Conservation (phyloP, 805 yeast genomes). For the Candida tibetensis region DNA sequence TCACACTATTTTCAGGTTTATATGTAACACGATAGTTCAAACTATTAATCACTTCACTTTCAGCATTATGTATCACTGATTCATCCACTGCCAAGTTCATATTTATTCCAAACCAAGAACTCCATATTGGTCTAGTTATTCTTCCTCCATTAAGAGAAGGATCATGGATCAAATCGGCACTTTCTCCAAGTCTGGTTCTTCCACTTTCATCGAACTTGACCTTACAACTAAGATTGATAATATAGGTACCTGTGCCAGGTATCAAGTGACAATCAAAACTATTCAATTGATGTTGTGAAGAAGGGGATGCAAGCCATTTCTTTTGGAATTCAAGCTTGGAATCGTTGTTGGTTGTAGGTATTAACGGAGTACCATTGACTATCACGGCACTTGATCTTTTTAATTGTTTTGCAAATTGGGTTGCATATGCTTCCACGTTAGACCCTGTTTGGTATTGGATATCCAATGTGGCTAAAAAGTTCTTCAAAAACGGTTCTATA, state of each 20-base stretch:
- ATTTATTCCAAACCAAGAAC: constrained; percentile 69
- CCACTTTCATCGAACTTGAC: constrained; percentile 79
- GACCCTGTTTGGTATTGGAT: constrained; percentile 29
- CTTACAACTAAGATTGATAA: constrained; percentile 54
- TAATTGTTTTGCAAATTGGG: constrained; percentile 50
- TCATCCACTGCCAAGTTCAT: constrained; percentile 61
- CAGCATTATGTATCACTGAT: constrained; percentile 29
- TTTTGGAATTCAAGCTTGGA: constrained; percentile 53
- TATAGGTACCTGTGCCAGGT: constrained; percentile 57
- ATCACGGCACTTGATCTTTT: constrained; percentile 52
- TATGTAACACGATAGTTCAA: constrained; percentile 66
- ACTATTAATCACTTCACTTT: constrained; percentile 51
- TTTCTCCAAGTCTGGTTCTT: constrained; percentile 59
- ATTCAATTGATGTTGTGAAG: constrained; percentile 60
- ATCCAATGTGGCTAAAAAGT: constrained; percentile 33
- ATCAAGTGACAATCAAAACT: constrained; percentile 65
- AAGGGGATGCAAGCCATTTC: constrained; percentile 55
- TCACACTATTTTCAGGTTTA: constrained; percentile 52
- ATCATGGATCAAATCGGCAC: constrained; percentile 47
- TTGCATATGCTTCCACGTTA: constrained; percentile 40
- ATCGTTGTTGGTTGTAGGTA: constrained; percentile 19
- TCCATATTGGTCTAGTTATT: constrained; percentile 54
- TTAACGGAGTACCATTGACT: constrained; percentile 56
- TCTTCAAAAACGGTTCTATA: constrained; percentile 40
- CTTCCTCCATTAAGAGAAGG: constrained; percentile 7